Evolutionary conservation across 768 basidiomycete species (phyloP), one percentile per base, ranked within the genome.

Genomic region (Russula foetens): DNA sequence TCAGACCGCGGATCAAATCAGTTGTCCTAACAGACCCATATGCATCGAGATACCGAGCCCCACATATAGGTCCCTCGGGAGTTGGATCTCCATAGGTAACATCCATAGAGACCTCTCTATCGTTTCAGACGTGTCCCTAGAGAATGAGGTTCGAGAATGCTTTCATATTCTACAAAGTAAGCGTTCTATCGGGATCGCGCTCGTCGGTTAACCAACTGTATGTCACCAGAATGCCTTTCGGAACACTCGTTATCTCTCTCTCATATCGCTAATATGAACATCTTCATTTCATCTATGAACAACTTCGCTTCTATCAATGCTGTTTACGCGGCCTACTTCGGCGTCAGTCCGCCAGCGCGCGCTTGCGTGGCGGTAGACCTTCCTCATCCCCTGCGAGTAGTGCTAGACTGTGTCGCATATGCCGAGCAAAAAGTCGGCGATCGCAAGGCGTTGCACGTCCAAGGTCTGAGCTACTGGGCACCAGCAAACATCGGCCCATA

Each of bases 401-500:
- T 79, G 56, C 71, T 99, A 24, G 95, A 98, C 62, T 90, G 87
- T 63, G 73, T 90, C n/a, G 92, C 92, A n/a, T 89, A 79, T 69
- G 69, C 73, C 5, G 74, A 74, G 55, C 58, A 35, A 24, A 79
- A 68, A 7, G 52, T 68, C 6, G 29, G 64, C 17, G 79, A 83
- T 57, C 76, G 95, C 46, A 82, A 82, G 57, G 86, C 91, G 0
- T 77, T 98, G 47, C 97, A 99, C 69, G 97, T 99, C 2, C 97
- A 98, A 72, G 81, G 94, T 9, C 69, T 98, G 63, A 98, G 96
- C 72, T 98, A 98, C 69, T 99, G 97, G 97, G 97, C 95, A 28
- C 94, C 97, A 14, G 97, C 97, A 11, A 99, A 98, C 71, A 98
- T 99, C 56, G 97, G 97, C 0, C 97, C 97, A 4, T 99, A 99